Base-by-base conservation (phyloP, 441 rosid species). In the Croton laevigatus region DNA sequence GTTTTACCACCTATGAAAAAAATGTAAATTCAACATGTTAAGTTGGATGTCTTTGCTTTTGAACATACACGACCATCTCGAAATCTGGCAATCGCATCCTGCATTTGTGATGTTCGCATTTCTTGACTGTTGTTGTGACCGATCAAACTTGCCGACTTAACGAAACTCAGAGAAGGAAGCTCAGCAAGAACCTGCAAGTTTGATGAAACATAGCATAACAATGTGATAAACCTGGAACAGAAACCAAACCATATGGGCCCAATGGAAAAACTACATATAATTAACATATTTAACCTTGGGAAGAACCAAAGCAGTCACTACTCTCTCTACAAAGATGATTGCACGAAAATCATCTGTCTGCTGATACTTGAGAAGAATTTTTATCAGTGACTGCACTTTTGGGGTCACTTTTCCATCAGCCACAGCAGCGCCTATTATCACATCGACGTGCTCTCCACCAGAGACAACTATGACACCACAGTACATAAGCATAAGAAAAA, bases 371-470 rank as follows among this genome's bases (percentile, higher is more conserved):
- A 91, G 90, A 76, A 96, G 98, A 75, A 91, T 80, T 79, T 96
- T 96, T 70, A 93, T 83, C 72, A 96, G 58, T 5, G 97, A 91
- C 65, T 93, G 99, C 73, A 96, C 99, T 82, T 96, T 96, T 17
- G 99, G 99, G 55, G 99, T 93, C 81, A 96, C 99, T 79, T 96
- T 93, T 77, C 98, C 99, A 80, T 96, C 99, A 80, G 99, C 99
- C 70, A 96, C 99, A 65, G 98, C 98, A 36, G 97, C 97, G 65
- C 99, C 99, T 74, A 93, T 93, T 57, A 91, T 82, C 80, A 83
- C 90, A 79, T 96, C 99, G 71, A 96, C 96, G 55, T 96, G 99
- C 79, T 96, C 99, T 59, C 99, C 99, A n/a, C 97, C 95, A 66
- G 99, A 96, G 73, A 90, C 99, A 81, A 89, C 99, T 96, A 75